Percentiles rank a stretch among this genome's conserved stretches.
Evolutionary conservation across 1,284 basidiomycete genomes (phyloP).

Genomic region (Cryptococcus sp.): DNA sequence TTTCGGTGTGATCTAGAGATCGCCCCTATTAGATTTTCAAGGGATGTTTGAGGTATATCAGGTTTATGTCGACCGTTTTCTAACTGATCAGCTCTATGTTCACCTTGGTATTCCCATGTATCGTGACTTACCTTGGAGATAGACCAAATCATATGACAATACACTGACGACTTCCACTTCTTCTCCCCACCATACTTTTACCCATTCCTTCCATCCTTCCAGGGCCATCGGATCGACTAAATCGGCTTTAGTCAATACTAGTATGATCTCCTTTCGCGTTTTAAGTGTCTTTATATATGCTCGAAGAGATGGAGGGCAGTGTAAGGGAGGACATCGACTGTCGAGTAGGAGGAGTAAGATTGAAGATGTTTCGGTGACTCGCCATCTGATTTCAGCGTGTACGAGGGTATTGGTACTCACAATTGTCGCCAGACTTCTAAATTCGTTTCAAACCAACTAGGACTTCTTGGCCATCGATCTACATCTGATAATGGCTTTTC

Average conservation of each 20-base stretch:
- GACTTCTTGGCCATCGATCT: slow-evolving; percentile 22
- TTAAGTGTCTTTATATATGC: slow-evolving; percentile 49
- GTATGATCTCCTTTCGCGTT: slow-evolving; percentile 58
- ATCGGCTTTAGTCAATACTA: slow-evolving; percentile 81
- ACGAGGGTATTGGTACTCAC: slow-evolving; percentile 27
- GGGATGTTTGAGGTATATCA: slow-evolving; percentile 56
- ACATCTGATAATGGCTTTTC: too few species aligned
- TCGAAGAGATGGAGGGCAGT: slow-evolving; percentile 54
- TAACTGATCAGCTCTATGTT: neutral
- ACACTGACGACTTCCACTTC: slow-evolving; percentile 60
- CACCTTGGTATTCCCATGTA: neutral
- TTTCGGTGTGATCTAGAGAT: slow-evolving; percentile 64
- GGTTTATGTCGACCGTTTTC: slow-evolving; percentile 54
- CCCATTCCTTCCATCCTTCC: slow-evolving; percentile 64
- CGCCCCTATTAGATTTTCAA: slow-evolving; percentile 59
- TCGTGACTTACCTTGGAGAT: neutral
- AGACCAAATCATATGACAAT: slow-evolving; percentile 62
- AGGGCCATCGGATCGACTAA: slow-evolving; percentile 60
- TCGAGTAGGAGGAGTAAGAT: slow-evolving; percentile 81
- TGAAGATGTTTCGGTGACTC: slow-evolving; percentile 77
- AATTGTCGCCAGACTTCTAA: slow-evolving; percentile 88
- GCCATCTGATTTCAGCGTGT: slow-evolving; percentile 59
- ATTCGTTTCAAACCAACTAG: slow-evolving; percentile 78
- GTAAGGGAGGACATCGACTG: slow-evolving; percentile 69
- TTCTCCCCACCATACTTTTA: slow-evolving; percentile 53